Evolutionary conservation across 441 rosid genomes (phyloP), one percentile per base, ranked within the genome.

Genomic region (Breynia disticha): DNA sequence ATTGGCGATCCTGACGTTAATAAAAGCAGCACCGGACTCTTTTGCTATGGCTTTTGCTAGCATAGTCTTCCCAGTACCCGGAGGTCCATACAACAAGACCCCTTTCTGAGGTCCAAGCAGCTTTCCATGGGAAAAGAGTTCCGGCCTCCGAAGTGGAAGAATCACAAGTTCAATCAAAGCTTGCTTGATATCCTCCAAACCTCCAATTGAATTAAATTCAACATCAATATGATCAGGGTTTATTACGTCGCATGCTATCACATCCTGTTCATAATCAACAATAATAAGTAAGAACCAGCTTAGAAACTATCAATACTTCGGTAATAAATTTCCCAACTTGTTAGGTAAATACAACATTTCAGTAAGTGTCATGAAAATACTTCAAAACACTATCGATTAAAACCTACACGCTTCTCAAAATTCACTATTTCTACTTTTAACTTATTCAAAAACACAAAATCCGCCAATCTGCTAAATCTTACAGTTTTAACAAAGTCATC

Each of bases 61-160:
- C 97, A 93, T 93, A 37, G 98, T 93, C 84, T 88, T 88, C 44
- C 98, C 98, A 13, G 98, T 88, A 56, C 98, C 98, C 12, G 96
- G 98, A 19, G 98, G 95, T 3, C 97, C 98, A 68, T 73, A 88
- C 44, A 93, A 74, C 79, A 88, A 67, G 52, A 93, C 97, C 50
- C 98, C 98, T 66, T 93, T 93, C 50, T 88, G 97, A 22, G 95
- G 97, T 13, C 97, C 88, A 52, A 93, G 95, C 45, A 93, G 87
- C 76, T 82, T 93, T 50, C 96, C 97, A 58, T 77, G 70, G 20
- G 90, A 74, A 68, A 93, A 93, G 61, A 88, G 81, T 42, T 88
- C 96, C 45, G 98, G 96, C 57, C 97, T 84, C 55, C 76, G 73
- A 16, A 93, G 55, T 0, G 95, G 97, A 52, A 91, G 81, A 61